phyloP scores from a whole-genome alignment of 2,329 filamentous ascomycete species.

The Neurospora sp. region DNA sequence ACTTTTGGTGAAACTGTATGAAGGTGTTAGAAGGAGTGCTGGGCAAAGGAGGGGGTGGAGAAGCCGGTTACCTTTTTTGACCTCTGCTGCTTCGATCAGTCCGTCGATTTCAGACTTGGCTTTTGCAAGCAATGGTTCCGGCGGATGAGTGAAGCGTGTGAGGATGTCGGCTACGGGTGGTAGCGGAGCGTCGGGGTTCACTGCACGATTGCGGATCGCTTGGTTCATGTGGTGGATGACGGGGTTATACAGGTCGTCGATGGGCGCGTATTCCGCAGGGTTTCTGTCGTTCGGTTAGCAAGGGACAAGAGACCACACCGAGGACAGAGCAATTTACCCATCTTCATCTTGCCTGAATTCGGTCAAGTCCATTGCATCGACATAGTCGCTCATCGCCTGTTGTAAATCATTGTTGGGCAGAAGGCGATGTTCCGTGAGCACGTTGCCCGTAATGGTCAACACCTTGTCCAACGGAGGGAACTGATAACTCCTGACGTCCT shows the following conservation, averaged over 20 bases:
- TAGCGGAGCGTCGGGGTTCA: conserved; percentile 57
- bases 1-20: conserved; percentile 61
- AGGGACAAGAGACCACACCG: background rate
- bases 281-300: conserved; percentile 22
- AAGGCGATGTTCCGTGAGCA: conserved; percentile 71
- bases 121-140: conserved; percentile 52
- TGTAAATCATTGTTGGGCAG: conserved; percentile 67
- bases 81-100: conserved; percentile 60
- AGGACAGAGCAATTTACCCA: conserved; percentile 37
- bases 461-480: conserved; percentile 87
- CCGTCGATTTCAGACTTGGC: conserved; percentile 49
- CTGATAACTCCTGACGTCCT: conserved; percentile 82
- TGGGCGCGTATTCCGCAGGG: conserved; percentile 57
- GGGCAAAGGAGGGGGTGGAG: background rate
- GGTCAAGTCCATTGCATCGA: conserved; percentile 86
- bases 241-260: conserved; percentile 78
- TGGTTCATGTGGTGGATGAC: conserved; percentile 82
- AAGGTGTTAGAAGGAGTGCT: background rate
- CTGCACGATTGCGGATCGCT: conserved; percentile 72
- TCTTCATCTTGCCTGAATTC: conserved; percentile 63
- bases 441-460: conserved; percentile 75
- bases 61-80: conserved; percentile 56
- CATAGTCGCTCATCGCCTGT: conserved; percentile 79
- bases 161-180: conserved; percentile 55
- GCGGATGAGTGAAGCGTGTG: conserved; percentile 63